These are phyloP conservation scores for Lentinus brumalis DNA, from an alignment of 768 basidiomycete species.

Conservation along the genomic window DNA sequence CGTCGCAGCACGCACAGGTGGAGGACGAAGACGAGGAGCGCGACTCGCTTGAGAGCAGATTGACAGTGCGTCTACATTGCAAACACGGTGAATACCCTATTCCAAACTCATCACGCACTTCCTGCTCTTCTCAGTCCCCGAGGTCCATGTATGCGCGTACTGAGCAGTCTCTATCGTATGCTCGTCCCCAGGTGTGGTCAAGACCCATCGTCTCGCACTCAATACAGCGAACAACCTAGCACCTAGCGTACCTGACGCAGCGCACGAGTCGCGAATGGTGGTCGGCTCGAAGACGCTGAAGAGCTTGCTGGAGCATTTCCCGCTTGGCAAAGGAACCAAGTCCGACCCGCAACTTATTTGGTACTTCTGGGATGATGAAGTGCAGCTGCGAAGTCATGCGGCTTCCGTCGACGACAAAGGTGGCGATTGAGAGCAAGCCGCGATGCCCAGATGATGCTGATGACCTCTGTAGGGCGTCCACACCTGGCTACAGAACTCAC, in stretches of 20 bases:
- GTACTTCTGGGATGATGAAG: constrained; percentile 72
- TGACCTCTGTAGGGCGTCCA: constrained; percentile 46
- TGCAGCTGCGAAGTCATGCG: constrained; percentile 69
- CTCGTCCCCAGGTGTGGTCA: constrained; percentile 61
- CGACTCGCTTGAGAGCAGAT: constrained; percentile 69
- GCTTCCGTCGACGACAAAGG: constrained; percentile 68
- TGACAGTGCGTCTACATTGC: constrained; percentile 75
- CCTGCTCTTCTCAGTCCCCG: background rate
- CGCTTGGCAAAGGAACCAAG: constrained; percentile 59
- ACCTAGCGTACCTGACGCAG: constrained; percentile 62
- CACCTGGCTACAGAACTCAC: constrained; percentile 76
- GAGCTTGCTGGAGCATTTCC: constrained; percentile 84
- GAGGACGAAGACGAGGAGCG: constrained; percentile 42
- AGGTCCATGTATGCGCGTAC: constrained; percentile 2
- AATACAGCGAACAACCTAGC: constrained; percentile 58
- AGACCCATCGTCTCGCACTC: constrained; percentile 76
- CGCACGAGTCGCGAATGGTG: constrained; percentile 62
- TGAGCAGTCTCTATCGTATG: constrained; percentile 3
- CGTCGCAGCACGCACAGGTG: constrained; percentile 12
- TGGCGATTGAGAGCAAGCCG: constrained; percentile 24
- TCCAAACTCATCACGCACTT: background rate
- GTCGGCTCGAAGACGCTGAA: constrained; percentile 74
- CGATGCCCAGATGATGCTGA: background rate
- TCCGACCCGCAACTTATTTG: constrained; percentile 81
- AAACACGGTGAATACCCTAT: constrained; percentile 65